These are phyloP conservation scores for Ustulina deusta DNA, from an alignment of 2,329 filamentous ascomycete genomes.

Conservation along the genomic window DNA sequence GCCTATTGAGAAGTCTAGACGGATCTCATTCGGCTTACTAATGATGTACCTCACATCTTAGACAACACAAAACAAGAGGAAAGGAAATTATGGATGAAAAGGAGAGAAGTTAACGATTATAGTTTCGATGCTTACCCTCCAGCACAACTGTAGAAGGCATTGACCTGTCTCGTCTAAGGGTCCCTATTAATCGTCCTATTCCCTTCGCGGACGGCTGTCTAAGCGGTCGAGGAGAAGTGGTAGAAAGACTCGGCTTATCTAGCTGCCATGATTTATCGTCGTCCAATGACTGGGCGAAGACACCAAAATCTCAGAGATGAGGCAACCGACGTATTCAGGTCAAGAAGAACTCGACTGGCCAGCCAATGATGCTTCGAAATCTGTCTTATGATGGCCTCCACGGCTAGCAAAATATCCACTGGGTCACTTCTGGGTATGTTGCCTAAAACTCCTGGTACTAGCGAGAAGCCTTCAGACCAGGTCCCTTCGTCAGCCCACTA, in stretches of 20 bases:
- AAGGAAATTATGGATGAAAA: not conserved
- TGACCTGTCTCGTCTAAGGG: too few species aligned
- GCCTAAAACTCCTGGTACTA: conserved; percentile 21
- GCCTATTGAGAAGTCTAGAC: not conserved
- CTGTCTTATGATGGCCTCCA: not conserved
- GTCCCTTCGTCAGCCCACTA: conserved; percentile 26
- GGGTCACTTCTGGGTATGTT: not conserved
- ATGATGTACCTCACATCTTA: not conserved
- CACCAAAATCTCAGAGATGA: not conserved
- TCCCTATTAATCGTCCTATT: too few species aligned
- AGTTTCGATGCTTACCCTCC: not conserved
- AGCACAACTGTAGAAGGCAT: too few species aligned
- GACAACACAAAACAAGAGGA: not conserved
- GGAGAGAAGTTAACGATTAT: not conserved
- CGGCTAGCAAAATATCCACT: not conserved
- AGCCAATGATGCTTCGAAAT: not conserved
- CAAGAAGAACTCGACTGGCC: not conserved
- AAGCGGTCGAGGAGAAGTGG: not conserved
- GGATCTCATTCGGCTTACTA: not conserved
- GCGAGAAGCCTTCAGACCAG: conserved; percentile 31
- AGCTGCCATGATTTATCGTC: not conserved
- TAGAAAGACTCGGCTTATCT: not conserved
- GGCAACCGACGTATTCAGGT: not conserved
- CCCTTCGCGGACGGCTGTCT: too few species aligned
- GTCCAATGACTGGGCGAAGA: not conserved